These are phyloP conservation scores for Entomortierella parvispora DNA, from an alignment of 192 early-diverging fungal species.

Conservation along the genomic window DNA sequence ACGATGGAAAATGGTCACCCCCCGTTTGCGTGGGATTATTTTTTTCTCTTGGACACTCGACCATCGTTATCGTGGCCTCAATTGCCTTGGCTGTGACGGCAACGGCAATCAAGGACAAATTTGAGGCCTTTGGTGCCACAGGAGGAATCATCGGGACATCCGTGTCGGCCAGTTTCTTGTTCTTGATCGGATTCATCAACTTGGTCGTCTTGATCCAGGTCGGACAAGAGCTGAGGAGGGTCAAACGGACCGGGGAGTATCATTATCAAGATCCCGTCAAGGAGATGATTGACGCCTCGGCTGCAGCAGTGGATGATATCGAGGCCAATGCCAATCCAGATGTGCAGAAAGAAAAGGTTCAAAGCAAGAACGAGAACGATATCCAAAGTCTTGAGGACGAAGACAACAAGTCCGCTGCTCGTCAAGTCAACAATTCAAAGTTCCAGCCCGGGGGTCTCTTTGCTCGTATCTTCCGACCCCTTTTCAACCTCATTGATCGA, in stretches of 20 bases:
- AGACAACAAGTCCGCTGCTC: background rate
- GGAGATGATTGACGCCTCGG: background rate
- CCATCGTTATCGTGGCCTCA: conserved; percentile 66
- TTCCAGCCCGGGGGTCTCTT: conserved; percentile 44
- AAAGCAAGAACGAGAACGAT: background rate
- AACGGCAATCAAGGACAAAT: conserved; percentile 51
- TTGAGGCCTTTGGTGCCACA: conserved; percentile 56
- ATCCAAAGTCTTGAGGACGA: too few relatives aligned
- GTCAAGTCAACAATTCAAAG: too few relatives aligned
- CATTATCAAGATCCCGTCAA: conserved; percentile 22
- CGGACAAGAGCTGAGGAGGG: background rate
- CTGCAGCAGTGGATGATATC: background rate
- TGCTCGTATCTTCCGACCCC: conserved; percentile 57
- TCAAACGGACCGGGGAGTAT: conserved; percentile 15
- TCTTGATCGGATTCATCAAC: conserved; percentile 67
- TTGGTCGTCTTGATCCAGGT: conserved; percentile 57
- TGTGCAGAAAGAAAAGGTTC: background rate
- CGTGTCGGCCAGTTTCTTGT: conserved; percentile 67
- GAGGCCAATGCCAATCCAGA: background rate
- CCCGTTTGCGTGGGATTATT: conserved; percentile 73
- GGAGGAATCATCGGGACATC: conserved; percentile 69
- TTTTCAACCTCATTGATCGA: conserved; percentile 63
- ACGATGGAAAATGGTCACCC: conserved; percentile 15
- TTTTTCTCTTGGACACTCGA: conserved; percentile 79
- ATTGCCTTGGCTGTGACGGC: conserved; percentile 58